These are phyloP conservation scores for Dillenia suffruticosa DNA, from an alignment of 164 flowering plant genomes.

Conservation along the genomic window DNA sequence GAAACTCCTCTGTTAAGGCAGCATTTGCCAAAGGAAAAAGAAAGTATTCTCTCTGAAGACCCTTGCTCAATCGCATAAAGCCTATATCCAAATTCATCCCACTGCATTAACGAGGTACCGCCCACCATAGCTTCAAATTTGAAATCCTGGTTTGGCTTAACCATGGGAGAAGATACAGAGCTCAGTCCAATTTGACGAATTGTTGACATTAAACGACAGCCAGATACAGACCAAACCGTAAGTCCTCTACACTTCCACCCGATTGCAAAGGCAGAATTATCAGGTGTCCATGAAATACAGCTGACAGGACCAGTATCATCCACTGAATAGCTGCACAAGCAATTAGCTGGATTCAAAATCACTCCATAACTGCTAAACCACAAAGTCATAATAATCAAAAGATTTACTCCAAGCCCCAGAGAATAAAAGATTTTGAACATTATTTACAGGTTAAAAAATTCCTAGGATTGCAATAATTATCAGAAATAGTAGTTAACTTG, in stretches of 20 bases:
- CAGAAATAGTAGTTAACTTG: too few species aligned
- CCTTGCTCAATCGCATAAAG: constrained; percentile 86
- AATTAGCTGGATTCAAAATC: constrained; percentile 3
- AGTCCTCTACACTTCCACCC: constrained; percentile 97
- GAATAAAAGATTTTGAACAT: too few species aligned
- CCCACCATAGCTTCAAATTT: constrained; percentile 85
- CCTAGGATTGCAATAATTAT: too few species aligned
- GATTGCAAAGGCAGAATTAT: constrained; percentile 95
- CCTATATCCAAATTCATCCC: constrained; percentile 97
- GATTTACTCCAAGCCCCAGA: too few species aligned
- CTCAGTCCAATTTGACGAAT: constrained; percentile 88
- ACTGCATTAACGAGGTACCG: constrained; percentile 81
- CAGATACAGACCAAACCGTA: constrained; percentile 96
- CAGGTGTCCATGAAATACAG: constrained; percentile 94
- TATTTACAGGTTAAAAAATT: too few species aligned
- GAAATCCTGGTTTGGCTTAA: constrained; percentile 62
- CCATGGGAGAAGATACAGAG: constrained; percentile 84
- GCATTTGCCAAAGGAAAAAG: constrained; percentile 95
- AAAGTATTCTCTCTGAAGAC: constrained; percentile 71
- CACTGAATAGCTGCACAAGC: constrained; percentile 64
- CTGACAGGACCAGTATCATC: constrained; percentile 97
- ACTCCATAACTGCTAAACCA: background rate
- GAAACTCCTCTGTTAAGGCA: constrained; percentile 91
- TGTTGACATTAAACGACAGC: constrained; percentile 96
- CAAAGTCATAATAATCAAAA: too few species aligned